Evolutionary conservation across 139 green algal species (phyloP).

Genomic region (Chloropicon primus): DNA sequence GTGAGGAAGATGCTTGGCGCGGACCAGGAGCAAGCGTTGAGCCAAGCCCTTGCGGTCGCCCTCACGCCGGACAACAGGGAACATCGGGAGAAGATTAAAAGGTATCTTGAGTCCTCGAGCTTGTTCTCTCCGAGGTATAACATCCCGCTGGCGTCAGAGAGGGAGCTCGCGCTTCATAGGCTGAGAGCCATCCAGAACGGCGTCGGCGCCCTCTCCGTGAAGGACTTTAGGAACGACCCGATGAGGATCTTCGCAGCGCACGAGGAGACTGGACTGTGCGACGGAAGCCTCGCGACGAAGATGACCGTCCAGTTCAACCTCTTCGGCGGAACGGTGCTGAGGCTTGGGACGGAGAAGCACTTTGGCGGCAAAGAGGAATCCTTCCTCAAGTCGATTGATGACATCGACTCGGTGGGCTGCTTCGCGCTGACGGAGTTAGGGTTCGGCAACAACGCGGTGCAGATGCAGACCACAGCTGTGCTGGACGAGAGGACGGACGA

Average conservation of each 20-base stretch:
- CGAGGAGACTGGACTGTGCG: slow-evolving; percentile 53
- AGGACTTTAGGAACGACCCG: slow-evolving; percentile 56
- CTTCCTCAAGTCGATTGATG: slow-evolving; percentile 57
- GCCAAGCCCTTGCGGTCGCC: neutral
- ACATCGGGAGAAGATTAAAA: neutral
- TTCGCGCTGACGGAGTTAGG: slow-evolving; percentile 87
- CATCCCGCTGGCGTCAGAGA: slow-evolving; percentile 58
- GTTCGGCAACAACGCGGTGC: slow-evolving; percentile 85
- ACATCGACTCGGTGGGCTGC: slow-evolving; percentile 55
- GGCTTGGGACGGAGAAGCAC: slow-evolving; percentile 63
- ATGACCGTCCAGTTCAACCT: slow-evolving; percentile 86
- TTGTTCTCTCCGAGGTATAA: slow-evolving; percentile 25
- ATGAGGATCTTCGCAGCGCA: slow-evolving; percentile 79
- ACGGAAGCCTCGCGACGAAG: slow-evolving; percentile 74
- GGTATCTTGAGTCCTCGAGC: neutral
- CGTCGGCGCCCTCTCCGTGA: slow-evolving; percentile 55
- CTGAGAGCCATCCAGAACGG: slow-evolving; percentile 49
- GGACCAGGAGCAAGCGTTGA: neutral
- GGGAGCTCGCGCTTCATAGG: slow-evolving; percentile 61
- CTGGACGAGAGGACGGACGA: slow-evolving; percentile 60
- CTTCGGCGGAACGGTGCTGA: slow-evolving; percentile 68
- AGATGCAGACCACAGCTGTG: slow-evolving; percentile 78
- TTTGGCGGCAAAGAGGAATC: slow-evolving; percentile 26
- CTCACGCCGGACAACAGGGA: neutral
- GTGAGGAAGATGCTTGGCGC: neutral